Evolutionary conservation across 1,139 yeast genomes (phyloP).

Genomic region (Zygosaccharomyces pseudobailii): DNA sequence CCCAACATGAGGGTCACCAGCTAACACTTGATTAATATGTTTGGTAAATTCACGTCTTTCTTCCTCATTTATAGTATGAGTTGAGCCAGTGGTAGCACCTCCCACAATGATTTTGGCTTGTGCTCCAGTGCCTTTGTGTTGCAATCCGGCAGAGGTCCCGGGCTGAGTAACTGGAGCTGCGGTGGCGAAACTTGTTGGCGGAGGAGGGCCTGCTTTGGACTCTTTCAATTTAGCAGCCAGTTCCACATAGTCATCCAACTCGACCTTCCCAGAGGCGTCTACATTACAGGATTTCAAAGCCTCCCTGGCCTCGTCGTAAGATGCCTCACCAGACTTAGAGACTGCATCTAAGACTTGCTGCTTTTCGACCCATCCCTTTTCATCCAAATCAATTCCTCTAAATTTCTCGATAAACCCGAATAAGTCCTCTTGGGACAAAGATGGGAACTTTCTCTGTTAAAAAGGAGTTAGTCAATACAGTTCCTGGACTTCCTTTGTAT

Average conservation of each 20-base stretch:
- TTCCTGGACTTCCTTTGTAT: no score
- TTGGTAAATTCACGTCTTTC: slow-evolving; percentile 94
- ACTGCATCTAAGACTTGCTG: slow-evolving; percentile 83
- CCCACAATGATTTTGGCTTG: slow-evolving; percentile 71
- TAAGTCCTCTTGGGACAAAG: slow-evolving; percentile 77
- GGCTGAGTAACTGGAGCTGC: slow-evolving; percentile 26
- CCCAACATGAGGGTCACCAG: slow-evolving; percentile 89
- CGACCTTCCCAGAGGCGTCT: slow-evolving; percentile 96
- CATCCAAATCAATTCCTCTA: slow-evolving; percentile 79
- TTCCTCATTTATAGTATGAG: slow-evolving; percentile 96
- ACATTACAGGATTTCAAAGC: slow-evolving; percentile 85
- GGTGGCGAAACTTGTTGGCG: slow-evolving; percentile 31
- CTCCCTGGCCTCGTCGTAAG: slow-evolving; percentile 91
- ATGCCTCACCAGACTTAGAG: slow-evolving; percentile 69
- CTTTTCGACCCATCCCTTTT: slow-evolving; percentile 94
- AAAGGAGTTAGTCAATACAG: slow-evolving; percentile 8
- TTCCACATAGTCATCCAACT: slow-evolving; percentile 92
- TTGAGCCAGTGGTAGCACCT: slow-evolving; percentile 84
- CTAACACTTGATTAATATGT: slow-evolving; percentile 86
- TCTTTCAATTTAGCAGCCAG: slow-evolving; percentile 68
- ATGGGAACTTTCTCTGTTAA: slow-evolving; percentile 72
- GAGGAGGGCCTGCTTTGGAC: slow-evolving; percentile 29
- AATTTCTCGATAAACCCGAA: slow-evolving; percentile 80
- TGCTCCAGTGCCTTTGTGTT: slow-evolving; percentile 49
- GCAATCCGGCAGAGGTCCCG: slow-evolving; percentile 36